A percentile compares a stretch with the other conserved stretches of the same genome.
These are phyloP conservation scores for Quercus tomentella DNA, from an alignment of 331 rosid species.

Conservation along the genomic window DNA sequence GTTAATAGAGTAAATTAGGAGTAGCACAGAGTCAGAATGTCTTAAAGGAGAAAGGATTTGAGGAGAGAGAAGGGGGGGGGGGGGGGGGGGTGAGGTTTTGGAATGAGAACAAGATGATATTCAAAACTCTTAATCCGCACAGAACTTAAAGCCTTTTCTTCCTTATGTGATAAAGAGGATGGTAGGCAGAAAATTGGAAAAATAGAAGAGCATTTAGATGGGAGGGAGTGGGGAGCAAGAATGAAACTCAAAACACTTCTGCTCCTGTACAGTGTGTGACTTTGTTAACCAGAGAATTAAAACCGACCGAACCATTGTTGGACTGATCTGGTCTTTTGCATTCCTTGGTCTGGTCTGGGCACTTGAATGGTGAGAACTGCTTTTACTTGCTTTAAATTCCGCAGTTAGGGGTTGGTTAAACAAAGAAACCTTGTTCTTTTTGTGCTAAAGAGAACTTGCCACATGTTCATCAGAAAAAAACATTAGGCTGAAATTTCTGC, in stretches of 20 bases:
- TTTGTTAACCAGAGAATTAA: neutral
- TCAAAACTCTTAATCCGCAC: neutral
- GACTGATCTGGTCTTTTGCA: neutral
- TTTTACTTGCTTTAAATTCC: neutral
- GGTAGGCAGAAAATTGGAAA: neutral
- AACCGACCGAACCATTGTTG: neutral
- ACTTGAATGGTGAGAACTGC: neutral
- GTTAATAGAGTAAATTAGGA: neutral
- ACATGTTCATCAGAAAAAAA: neutral
- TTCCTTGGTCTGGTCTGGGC: neutral
- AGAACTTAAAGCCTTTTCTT: neutral
- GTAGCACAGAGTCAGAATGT: slow-evolving; percentile 1
- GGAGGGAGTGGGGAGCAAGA: no score
- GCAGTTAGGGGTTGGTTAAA: neutral
- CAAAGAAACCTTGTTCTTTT: neutral
- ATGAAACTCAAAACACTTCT: neutral
- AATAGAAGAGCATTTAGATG: no score
- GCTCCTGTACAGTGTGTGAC: neutral
- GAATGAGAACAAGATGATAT: neutral
- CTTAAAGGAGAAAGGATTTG: neutral
- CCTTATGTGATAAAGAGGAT: no score
- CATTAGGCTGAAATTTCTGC: neutral
- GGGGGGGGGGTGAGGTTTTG: no score
- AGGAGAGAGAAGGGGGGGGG: neutral
- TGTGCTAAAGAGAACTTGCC: neutral